Base-by-base conservation (phyloP, 176 grass and related monocot species). In the Elymus sibiricus region DNA sequence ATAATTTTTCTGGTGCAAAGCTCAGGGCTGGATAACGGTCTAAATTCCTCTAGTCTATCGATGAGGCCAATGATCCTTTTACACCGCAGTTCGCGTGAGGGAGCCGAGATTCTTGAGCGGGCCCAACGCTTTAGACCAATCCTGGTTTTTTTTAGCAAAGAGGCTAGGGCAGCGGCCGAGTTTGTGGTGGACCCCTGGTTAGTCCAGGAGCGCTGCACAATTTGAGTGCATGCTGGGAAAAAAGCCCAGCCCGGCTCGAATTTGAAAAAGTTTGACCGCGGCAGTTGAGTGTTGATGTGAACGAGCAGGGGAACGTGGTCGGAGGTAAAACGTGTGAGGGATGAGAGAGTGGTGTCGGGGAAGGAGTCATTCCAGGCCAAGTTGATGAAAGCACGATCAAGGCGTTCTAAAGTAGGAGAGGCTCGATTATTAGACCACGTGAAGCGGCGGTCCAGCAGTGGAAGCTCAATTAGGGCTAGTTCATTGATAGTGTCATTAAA, bases 321-420 rank as follows among this genome's bases (percentile, higher is more conserved):
- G 0, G 68, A 40, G 19, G 19, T 42, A 2, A 35, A 22, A 4
- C 68, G 31, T 0, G 68, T 8, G 7, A 70, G 34, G 0, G 35
- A 40, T 0, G 40, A 26, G 4, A 74, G 12, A 6, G n/a, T 15
- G 1, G 35, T 40, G 68, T 35, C 12, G 0, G 68, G 68, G 6
- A 70, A 17, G 0, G 1, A 0, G 0, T 21, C 5, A 6, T 28
- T 11, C 43, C 24, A 75, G 0, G 24, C 11, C 0, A 49, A 2
- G 4, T 51, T 75, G 1, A 75, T 47, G 7, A 75, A 75, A 15
- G 25, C 6, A 0, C 43, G 12, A 4, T 75, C 72, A 0, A 75
- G 40, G 1, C 38, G 40, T 1, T 47, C 25, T 0, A 75, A 11
- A 3, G 72, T 75, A 1, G 72, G 72, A 0, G 13, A 0, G 1